These are phyloP conservation scores for Cerioporus squamosus DNA, from an alignment of 1,284 basidiomycete genomes.

Conservation along the genomic window DNA sequence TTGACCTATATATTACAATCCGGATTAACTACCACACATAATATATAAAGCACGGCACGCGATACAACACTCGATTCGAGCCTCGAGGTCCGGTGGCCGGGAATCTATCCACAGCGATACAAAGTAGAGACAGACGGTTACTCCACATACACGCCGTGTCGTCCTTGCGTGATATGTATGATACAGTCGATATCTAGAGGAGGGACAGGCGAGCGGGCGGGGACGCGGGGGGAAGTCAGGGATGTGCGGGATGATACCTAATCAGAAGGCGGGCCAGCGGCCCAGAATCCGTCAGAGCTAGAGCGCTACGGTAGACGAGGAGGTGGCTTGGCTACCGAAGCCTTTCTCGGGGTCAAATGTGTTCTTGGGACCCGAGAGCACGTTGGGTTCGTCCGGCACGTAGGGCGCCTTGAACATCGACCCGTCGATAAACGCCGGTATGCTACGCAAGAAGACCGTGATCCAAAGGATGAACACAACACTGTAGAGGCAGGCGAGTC, in stretches of 20 bases:
- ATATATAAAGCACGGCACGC: not conserved
- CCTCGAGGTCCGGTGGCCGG: constrained; percentile 21
- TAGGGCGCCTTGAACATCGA: constrained; percentile 50
- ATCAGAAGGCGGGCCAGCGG: not conserved
- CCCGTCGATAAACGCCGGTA: constrained; percentile 46
- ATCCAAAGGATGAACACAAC: constrained; percentile 53
- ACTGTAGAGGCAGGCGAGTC: constrained; percentile 17
- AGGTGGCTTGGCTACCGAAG: constrained; percentile 9
- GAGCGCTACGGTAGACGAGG: constrained; percentile 16
- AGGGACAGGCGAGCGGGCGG: not conserved
- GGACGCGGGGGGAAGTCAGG: not conserved
- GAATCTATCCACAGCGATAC: constrained; percentile 21
- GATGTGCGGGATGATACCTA: not conserved
- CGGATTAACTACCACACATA: constrained; percentile 2
- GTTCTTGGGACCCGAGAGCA: not conserved
- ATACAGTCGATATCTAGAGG: constrained; percentile 17
- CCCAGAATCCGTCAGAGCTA: constrained; percentile 3
- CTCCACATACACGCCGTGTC: constrained; percentile 8
- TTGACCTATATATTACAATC: not conserved
- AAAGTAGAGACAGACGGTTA: constrained; percentile 1
- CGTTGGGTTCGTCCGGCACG: constrained; percentile 23
- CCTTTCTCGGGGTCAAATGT: constrained; percentile 19
- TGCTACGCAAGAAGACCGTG: constrained; percentile 43
- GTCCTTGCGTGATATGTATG: constrained; percentile 18
- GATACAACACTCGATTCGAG: too few species aligned